Percentiles rank a stretch among this genome's conserved stretches.
phyloP scores from a whole-genome alignment of 768 basidiomycete genomes.

The Rhizopogon sp. region DNA sequence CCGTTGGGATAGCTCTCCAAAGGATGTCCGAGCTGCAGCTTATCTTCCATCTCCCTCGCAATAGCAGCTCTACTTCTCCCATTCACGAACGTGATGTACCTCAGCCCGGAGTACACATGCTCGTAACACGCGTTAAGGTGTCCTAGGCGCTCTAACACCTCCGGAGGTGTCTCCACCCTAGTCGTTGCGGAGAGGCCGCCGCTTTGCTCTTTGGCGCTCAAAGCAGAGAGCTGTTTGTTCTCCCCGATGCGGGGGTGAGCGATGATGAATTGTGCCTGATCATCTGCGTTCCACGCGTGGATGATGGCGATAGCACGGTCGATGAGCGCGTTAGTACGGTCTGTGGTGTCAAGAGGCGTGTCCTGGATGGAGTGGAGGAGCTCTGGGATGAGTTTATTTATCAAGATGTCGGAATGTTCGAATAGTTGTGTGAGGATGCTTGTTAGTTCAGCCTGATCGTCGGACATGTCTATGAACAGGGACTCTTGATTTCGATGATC shows the following conservation, averaged over 20 bases:
- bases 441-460: constrained; percentile 17
- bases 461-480: background rate
- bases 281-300: constrained; percentile 43
- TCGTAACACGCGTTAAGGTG: constrained; percentile 82
- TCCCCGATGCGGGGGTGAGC: constrained; percentile 92
- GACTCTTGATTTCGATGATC: background rate
- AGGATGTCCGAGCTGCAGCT: constrained; percentile 49
- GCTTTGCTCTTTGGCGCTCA: constrained; percentile 81
- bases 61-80: constrained; percentile 69
- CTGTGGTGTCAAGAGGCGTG: constrained; percentile 33
- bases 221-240: constrained; percentile 61
- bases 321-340: constrained; percentile 39
- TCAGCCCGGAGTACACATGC: constrained; percentile 61
- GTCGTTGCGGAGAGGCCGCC: constrained; percentile 25
- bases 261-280: constrained; percentile 61
- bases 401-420: constrained; percentile 63
- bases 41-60: constrained; percentile 74
- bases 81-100: constrained; percentile 92
- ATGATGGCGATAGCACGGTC: constrained; percentile 46
- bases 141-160: constrained; percentile 65
- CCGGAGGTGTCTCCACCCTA: constrained; percentile 56
- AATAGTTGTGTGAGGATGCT: constrained; percentile 44
- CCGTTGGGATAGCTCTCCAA: constrained; percentile 28
- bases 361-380: constrained; percentile 28
- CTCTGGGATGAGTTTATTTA: constrained; percentile 47